Evolutionary conservation across 257 asterid genomes (phyloP), one percentile per base, ranked within the genome.

Genomic region (Plantago ovata): DNA sequence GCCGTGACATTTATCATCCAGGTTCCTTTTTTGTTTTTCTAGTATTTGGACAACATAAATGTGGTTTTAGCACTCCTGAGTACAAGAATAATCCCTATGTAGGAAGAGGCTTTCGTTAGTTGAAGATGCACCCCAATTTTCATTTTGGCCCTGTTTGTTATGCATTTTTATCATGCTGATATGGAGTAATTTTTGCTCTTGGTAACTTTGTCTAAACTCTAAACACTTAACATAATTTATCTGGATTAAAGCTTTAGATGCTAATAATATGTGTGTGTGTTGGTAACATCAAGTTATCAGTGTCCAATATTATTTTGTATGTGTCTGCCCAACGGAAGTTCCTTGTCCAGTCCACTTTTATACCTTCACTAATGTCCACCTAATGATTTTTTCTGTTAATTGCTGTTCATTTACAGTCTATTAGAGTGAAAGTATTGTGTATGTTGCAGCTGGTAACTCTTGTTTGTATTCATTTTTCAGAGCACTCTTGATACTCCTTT

Each of bases 1-100:
- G 91, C 87, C 10, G 81, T 79, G 77, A 78, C 94, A 53, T 83
- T 75, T 53, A 69, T 90, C 71, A 79, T 83, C 69, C 96, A 87
- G 96, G 98, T 90, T 64, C 28, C 56, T 36, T 58, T 15, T 7
- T 66, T 48, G 21, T 13, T 50, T 61, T 40, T 58, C 48, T 42
- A n/a, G 45, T 23, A 45, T 28, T 41, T 60, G 23, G 32, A 32
- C 54, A 33, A 45, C 53, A 38, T 45, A 50, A 62, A 36, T 41
- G 20, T 48, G 56, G 52, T 23, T 16, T 44, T 61, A 52, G 52
- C 54, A 24, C 60, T 50, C 48, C 38, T 54, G 15, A 33, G 48
- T 65, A 33, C 55, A 32, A 46, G 19, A 33, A 24, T 24, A 6
- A 1, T 21, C 38, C 44, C 50, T 41, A 45, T 38, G 52, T 15